Evolutionary conservation across 2,329 filamentous ascomycete species (phyloP), one percentile per base, ranked within the genome.

Genomic region (Pseudocercospora fuligena): DNA sequence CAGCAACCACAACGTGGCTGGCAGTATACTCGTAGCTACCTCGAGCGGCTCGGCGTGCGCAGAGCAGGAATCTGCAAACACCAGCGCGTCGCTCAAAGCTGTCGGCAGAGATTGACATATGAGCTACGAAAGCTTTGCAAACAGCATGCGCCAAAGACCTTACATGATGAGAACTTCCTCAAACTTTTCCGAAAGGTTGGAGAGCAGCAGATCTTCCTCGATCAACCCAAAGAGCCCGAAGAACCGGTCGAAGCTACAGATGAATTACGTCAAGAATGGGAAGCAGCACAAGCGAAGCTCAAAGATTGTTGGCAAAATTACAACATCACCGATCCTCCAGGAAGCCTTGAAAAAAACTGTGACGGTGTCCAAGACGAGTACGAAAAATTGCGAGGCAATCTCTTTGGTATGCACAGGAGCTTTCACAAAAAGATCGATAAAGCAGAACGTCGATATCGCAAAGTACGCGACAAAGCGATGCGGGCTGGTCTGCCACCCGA

Each of bases 41-140:
- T 21, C 43, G 31, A 27, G 46, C 43, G 59, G 21, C 59, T 51
- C 8, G 9, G 4, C 8, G 19, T 21, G 23, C 46, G 46, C 19
- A 49, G 23, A 49, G 23, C 19, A 11, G 46, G 46, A 49, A 49
- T 49, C n/a, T 49, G 46, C 46, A 49, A 49, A 23, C 46, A 25
- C 16, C 59, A 12, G 23, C 46, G 25, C 31, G 46, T 51, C 3
- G 19, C 33, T 5, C 23, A 61, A 31, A 19, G 29, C 27, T 61
- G 59, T 14, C 59, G 59, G 14, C 46, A 31, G 43, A 61, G 49
- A 29, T 21, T 61, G n/a, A 27, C n/a, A 16, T 23, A 51, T 23
- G 59, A 61, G 7, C 21, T 61, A 23, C 59, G 59, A 11, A 61
- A 61, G 59, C 27, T 61, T 7, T 61, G 59, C 43, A 61, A 61